Conservation (phyloP, 768 basidiomycete species). For the Boletus barrowsii region DNA sequence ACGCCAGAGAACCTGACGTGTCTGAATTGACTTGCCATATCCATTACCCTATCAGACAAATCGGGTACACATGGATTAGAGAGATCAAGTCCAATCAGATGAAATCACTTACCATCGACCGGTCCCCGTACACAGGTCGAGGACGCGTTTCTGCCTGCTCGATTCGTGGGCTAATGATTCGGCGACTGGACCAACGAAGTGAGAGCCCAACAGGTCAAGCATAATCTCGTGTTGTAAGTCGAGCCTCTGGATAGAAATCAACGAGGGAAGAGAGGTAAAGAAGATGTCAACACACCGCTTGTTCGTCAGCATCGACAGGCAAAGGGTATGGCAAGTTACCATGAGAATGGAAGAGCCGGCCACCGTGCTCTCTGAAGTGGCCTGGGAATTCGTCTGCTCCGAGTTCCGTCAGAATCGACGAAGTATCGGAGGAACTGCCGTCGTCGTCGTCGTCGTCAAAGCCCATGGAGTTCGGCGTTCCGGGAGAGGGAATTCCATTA, state of each 20-base stretch:
- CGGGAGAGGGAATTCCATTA: slow-evolving; percentile 10
- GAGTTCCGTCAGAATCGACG: slow-evolving; percentile 46
- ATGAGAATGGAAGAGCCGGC: slow-evolving; percentile 68
- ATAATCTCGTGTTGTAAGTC: slow-evolving; percentile 50
- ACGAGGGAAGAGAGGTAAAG: background rate
- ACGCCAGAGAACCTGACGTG: slow-evolving; percentile 64
- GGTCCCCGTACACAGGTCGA: slow-evolving; percentile 77
- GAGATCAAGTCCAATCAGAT: slow-evolving; percentile 16
- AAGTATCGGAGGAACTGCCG: slow-evolving; percentile 39
- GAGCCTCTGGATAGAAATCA: slow-evolving; percentile 42
- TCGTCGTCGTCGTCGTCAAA: slow-evolving; percentile 34
- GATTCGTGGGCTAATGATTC: slow-evolving; percentile 44
- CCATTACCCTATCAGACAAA: slow-evolving; percentile 55
- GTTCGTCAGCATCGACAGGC: slow-evolving; percentile 70
- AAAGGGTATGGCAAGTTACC: slow-evolving; percentile 63
- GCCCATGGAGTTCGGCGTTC: slow-evolving; percentile 4
- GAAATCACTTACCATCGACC: slow-evolving; percentile 59
- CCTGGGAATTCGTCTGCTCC: slow-evolving; percentile 50
- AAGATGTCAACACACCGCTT: slow-evolving; percentile 45
- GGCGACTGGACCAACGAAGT: slow-evolving; percentile 59
- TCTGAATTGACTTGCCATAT: slow-evolving; percentile 68
- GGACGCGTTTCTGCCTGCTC: slow-evolving; percentile 46
- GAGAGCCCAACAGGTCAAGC: slow-evolving; percentile 47
- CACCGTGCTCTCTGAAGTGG: slow-evolving; percentile 57
- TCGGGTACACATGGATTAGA: slow-evolving; percentile 12